These are phyloP conservation scores for Melastoma candidum DNA, from an alignment of 441 rosid genomes.

Conservation along the genomic window DNA sequence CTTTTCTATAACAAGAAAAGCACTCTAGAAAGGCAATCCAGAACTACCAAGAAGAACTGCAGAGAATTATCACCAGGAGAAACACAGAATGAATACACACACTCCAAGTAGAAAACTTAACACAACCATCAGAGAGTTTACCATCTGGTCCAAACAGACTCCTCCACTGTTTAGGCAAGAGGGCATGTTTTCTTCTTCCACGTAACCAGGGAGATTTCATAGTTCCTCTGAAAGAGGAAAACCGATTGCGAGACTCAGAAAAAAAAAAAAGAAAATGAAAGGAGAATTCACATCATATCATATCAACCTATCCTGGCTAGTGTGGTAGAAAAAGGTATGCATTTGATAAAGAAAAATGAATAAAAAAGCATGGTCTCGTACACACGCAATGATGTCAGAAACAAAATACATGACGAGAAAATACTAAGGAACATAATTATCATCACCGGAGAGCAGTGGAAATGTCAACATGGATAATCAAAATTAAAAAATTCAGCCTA, in stretches of 20 bases:
- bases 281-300: neutral
- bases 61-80: too few relatives aligned
- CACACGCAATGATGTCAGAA: neutral
- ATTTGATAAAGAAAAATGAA: neutral
- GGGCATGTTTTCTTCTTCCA: constrained; percentile 71
- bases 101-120: constrained; percentile 30
- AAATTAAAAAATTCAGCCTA: too few relatives aligned
- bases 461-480: too few relatives aligned
- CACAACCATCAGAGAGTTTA: constrained; percentile 59
- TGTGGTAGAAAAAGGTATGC: too few relatives aligned
- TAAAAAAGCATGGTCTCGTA: neutral
- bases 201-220: constrained; percentile 88
- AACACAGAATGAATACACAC: too few relatives aligned
- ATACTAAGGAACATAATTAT: too few relatives aligned
- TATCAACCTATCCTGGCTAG: too few relatives aligned
- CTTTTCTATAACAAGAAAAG: too few relatives aligned
- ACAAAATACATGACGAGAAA: too few relatives aligned
- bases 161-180: constrained; percentile 65
- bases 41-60: too few relatives aligned
- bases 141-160: constrained; percentile 62
- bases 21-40: too few relatives aligned
- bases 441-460: too few relatives aligned
- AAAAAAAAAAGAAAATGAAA: neutral
- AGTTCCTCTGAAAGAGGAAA: constrained; percentile 40
- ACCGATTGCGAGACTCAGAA: constrained; percentile 1